phyloP scores from a whole-genome alignment of 2,329 filamentous ascomycete species.

The Corynespora cassiicola region DNA sequence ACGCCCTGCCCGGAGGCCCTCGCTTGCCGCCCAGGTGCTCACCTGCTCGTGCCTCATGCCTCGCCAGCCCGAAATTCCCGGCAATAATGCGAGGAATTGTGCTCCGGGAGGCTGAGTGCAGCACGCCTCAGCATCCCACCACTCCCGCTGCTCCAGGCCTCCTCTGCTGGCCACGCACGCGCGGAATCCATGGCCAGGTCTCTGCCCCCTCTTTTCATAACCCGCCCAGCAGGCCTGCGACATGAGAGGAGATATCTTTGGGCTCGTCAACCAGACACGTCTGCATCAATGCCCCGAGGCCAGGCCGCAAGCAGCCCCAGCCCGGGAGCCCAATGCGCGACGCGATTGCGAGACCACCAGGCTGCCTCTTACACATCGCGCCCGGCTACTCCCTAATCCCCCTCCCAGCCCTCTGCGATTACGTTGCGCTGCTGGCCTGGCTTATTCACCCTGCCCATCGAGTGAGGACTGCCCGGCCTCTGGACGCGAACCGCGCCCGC shows the following conservation, averaged over 20 bases:
- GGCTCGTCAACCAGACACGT: no score
- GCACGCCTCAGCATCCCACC: not conserved
- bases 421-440: constrained; percentile 17
- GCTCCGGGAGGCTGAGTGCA: constrained; percentile 15
- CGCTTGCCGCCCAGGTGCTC: constrained; percentile 3
- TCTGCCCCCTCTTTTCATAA: no score
- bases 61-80: constrained; percentile 10
- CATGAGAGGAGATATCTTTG: no score
- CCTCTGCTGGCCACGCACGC: constrained; percentile 3
- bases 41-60: not conserved
- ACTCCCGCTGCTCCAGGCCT: not conserved
- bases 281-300: constrained; percentile 1
- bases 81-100: constrained; percentile 8
- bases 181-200: constrained; percentile 1
- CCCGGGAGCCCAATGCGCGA: no score
- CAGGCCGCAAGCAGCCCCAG: no score
- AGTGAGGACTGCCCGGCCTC: not conserved
- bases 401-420: constrained; percentile 22
- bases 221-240: no score
- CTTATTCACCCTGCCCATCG: constrained; percentile 13
- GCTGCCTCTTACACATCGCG: constrained; percentile 4
- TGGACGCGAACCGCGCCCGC: not conserved
- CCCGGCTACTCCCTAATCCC: no score
- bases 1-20: constrained; percentile 2
- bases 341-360: no score